Base-by-base conservation (phyloP, 306 rosid genomes). In the Lathyrus aphaca region DNA sequence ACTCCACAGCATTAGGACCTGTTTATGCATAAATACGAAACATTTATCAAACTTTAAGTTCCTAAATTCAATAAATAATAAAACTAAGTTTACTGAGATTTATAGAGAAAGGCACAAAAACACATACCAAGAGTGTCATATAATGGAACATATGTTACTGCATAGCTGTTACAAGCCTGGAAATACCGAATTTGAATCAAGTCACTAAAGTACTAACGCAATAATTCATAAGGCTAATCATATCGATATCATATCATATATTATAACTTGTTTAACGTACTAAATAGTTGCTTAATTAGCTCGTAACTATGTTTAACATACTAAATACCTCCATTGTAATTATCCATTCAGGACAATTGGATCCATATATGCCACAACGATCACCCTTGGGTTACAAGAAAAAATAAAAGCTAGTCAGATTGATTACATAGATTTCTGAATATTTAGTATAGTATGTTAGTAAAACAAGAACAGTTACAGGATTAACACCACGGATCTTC, bases 1-100 rank as follows among this genome's bases (percentile, higher is more conserved):
- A 94, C 84, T 90, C 97, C 57, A 94, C 95, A 1, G 96, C 97
- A 86, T 88, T 87, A 61, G 96, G 82, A 81, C 98, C 97, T 94
- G 95, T 69, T 53, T 53, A 69, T 42, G 18, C 3, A 39, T 19
- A 18, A 38, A 17, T 18, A 71, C 59, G 45, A 53, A 27, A 15
- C 39, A 56, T 21, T 5, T 73, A 38, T 23, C 48, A 72, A 38
- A 51, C 30, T 39, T 38, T 16, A 11, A 65, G 19, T 49, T 58
- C 23, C 43, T 44, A 69, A 42, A 59, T 18, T 55, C 30, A 32
- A 35, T 8, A 21, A 19, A 69, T 39, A 63, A 65, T 16, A 68
- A 48, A 81, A 54, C 0, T 35, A 69, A 69, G 12, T 50, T 63
- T 15, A 49, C 30, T 48, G 67, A 66, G 32, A 74, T 37, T 17